A percentile compares a stretch with the other conserved stretches of the same genome.
Evolutionary conservation across 2,329 filamentous ascomycete species (phyloP).

Genomic region (Metarhizium sp.): DNA sequence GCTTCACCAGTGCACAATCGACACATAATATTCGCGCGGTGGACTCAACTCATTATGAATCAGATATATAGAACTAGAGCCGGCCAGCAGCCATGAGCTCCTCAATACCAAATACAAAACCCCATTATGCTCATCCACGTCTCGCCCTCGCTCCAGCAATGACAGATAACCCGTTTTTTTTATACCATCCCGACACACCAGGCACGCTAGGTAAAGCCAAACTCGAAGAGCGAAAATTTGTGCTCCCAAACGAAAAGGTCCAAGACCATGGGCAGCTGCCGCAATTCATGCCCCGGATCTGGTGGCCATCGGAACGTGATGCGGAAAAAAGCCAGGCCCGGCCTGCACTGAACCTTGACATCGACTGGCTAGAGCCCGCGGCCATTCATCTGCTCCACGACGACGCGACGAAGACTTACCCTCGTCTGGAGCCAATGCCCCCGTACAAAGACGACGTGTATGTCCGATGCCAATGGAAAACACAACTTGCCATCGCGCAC

Average conservation of each 20-base stretch:
- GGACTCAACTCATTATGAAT: no score
- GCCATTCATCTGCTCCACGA: neutral
- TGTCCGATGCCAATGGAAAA: slow-evolving; percentile 5
- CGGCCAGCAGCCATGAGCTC: no score
- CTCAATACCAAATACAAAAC: no score
- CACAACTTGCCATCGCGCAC: slow-evolving; percentile 9
- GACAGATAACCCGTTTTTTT: no score
- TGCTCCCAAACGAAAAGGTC: neutral
- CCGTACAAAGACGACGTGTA: slow-evolving; percentile 7
- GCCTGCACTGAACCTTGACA: neutral
- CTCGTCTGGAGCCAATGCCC: slow-evolving; percentile 9
- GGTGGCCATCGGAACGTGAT: slow-evolving; percentile 4
- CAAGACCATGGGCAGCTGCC: slow-evolving; percentile 9
- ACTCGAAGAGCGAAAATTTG: neutral
- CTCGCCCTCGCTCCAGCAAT: no score
- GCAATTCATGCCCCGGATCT: slow-evolving; percentile 10
- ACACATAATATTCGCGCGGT: no score
- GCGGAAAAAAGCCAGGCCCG: neutral
- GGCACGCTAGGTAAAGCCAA: slow-evolving; percentile 3
- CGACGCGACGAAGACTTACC: slow-evolving; percentile 1
- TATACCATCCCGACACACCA: neutral
- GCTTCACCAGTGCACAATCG: no score
- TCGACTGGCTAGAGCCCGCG: neutral
- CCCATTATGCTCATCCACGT: no score
- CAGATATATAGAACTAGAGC: no score